phyloP scores from a whole-genome alignment of 2,329 filamentous ascomycete genomes.

The Alternaria dauci region DNA sequence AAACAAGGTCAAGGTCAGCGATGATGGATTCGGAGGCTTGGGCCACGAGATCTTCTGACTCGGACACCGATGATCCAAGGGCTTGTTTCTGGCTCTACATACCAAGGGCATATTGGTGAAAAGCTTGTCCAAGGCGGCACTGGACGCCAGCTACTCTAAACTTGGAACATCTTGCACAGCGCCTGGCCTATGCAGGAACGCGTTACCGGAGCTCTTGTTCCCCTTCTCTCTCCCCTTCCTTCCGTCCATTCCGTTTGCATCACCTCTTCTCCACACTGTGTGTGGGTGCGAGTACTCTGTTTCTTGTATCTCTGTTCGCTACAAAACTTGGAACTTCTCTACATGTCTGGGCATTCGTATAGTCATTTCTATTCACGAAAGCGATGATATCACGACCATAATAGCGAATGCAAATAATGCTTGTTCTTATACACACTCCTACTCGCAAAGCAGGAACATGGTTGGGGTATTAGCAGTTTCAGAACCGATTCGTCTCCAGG shows the following conservation, averaged over 20 bases:
- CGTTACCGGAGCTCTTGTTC: not conserved
- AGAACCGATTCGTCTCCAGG: not conserved
- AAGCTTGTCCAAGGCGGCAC: not conserved
- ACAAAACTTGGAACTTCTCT: not conserved
- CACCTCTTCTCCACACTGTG: not conserved
- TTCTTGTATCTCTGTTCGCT: slow-evolving; percentile 2
- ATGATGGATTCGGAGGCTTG: slow-evolving; percentile 45
- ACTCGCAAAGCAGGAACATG: not conserved
- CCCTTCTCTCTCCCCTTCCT: not conserved
- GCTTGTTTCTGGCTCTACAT: not conserved
- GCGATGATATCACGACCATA: slow-evolving; percentile 1
- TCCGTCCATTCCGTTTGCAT: not conserved
- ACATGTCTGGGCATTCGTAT: slow-evolving; percentile 7
- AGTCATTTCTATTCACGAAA: slow-evolving; percentile 2
- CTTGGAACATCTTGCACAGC: not conserved
- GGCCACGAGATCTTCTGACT: slow-evolving; percentile 50
- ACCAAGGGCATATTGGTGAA: not conserved
- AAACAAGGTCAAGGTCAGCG: slow-evolving; percentile 23
- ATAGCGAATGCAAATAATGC: slow-evolving; percentile 5
- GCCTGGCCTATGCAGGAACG: not conserved
- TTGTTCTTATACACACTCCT: not conserved
- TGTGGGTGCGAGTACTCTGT: not conserved
- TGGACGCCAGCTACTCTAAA: not conserved
- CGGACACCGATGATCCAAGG: not conserved
- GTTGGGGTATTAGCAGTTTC: not conserved